Evolutionary conservation across 805 yeast species (phyloP), one percentile per base, ranked within the genome.

Genomic region (Blastobotrys muscicola): DNA sequence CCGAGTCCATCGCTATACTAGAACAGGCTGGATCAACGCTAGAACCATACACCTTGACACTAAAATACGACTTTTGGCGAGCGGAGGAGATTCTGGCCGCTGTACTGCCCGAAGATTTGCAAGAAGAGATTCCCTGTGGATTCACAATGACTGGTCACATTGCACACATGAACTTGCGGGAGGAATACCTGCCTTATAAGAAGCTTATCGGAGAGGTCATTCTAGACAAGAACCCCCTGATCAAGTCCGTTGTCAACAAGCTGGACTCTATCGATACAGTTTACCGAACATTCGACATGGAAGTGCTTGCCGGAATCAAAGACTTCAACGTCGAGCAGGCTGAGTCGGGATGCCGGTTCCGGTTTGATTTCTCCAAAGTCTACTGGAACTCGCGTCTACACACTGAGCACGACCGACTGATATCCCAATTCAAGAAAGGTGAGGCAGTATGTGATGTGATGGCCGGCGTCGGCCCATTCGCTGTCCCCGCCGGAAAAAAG

Each of bases 381-480:
- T 92, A 94, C 64, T 92, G 99, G 99, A 92, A 92, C 60, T 85
- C 97, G 11, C 74, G 98, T 52, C 69, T 92, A 41, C 90, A 87
- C 52, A 85, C 95, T 0, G 99, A 92, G 56, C 99, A 92, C 61
- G 90, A 79, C 38, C 69, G 97, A 46, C 65, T 92, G 36, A 81
- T 92, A 3, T 59, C 65, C 1, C 57, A 64, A 33, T 82, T 84
- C 54, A 54, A 73, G 35, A 69, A 75, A 3, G 82, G 82, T 8
- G 82, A 82, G 46, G 83, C 86, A 5, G 83, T 94, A 0, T 85
- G 86, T 55, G 99, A 92, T 66, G 97, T 87, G 0, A 85, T 94
- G 77, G 97, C 96, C 0, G 99, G 99, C 38, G 97, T 92, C 1
- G 99, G 99, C 0, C 99, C 99, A 3, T 92, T 94, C 67, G 90